Percentiles rank a stretch among this genome's conserved stretches.
Conservation (phyloP, 2,329 filamentous ascomycete genomes). For the Phoma sp. region DNA sequence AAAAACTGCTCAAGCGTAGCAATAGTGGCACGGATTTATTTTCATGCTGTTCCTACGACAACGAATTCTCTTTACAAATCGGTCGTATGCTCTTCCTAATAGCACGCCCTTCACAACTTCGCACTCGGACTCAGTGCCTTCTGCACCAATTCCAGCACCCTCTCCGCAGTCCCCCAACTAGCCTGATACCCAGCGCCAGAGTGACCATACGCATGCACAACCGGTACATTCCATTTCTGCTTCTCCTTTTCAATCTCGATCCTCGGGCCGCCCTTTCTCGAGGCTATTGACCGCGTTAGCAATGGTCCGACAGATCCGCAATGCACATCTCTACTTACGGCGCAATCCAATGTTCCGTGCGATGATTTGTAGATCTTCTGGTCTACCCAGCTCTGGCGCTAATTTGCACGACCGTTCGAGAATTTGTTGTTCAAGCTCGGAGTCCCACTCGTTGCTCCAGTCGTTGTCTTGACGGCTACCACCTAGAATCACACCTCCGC, state of each 20-base stretch:
- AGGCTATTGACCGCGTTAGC: constrained; percentile 51
- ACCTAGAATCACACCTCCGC: constrained; percentile 85
- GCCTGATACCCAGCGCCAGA: constrained; percentile 76
- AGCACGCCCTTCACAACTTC: constrained; percentile 29
- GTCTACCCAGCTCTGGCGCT: constrained; percentile 72
- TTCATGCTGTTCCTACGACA: background rate
- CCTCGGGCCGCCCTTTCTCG: constrained; percentile 74
- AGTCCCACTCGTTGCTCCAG: constrained; percentile 81
- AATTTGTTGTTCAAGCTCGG: constrained; percentile 79
- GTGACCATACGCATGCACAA: constrained; percentile 82
- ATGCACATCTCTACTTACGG: constrained; percentile 49
- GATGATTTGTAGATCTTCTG: constrained; percentile 75
- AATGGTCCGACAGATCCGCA: background rate
- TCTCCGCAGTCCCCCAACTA: constrained; percentile 54
- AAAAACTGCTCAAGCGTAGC: no score
- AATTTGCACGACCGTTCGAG: constrained; percentile 76
- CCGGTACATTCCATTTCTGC: constrained; percentile 59
- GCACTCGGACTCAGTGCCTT: constrained; percentile 30
- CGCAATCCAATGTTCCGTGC: constrained; percentile 83
- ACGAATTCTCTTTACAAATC: background rate
- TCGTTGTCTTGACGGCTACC: constrained; percentile 81
- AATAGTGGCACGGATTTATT: no score
- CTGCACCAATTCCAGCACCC: constrained; percentile 51
- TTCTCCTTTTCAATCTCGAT: constrained; percentile 73
- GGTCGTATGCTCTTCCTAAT: no score